Evolutionary conservation across 2,329 filamentous ascomycete species (phyloP), one percentile per base, ranked within the genome.

Genomic region (Neodidymelliopsis sp.): DNA sequence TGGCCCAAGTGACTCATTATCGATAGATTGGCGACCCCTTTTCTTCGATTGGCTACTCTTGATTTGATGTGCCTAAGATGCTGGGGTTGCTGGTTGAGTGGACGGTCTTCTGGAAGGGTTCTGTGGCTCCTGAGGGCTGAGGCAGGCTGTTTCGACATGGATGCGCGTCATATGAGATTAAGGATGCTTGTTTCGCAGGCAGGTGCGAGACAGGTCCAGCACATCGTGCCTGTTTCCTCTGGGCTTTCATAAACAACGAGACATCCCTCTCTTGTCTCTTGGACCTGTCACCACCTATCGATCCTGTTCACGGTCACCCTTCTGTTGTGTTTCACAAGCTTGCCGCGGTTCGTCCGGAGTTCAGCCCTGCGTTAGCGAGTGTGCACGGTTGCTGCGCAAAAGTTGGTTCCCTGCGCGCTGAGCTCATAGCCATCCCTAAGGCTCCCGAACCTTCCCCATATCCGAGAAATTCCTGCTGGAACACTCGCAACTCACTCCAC

Each of bases 381-480:
- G 47, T 45, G 47, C 47, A 50, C 47, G 47, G 40, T 41, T 44
- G 36, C 33, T 23, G n/a, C 23, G 55, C 58, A 62, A 63, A 64
- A 58, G 53, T 62, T 58, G 59, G 56, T 34, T 50, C 36, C 43
- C 44, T 48, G 44, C 38, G 45, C 39, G 39, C 38, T 49, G 46
- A 43, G 31, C 31, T 50, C 61, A 61, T 62, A 57, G 56, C 36
- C 18, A 13, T 46, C 42, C 42, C 42, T 46, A 37, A 46, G 36
- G 41, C 36, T 41, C 42, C 54, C 54, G 48, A 55, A 27, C 11
- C 37, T 41, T 41, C 47, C 50, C 38, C 45, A 48, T 42, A 56
- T 53, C 65, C 65, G 65, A 59, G 55, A 65, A 62, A 62, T 60
- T 59, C 54, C 63, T 57, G 54, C 50, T 41, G 49, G 20, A n/a